These are phyloP conservation scores for Aspergillus proliferans DNA, from an alignment of 2,329 filamentous ascomycete species.

Conservation along the genomic window DNA sequence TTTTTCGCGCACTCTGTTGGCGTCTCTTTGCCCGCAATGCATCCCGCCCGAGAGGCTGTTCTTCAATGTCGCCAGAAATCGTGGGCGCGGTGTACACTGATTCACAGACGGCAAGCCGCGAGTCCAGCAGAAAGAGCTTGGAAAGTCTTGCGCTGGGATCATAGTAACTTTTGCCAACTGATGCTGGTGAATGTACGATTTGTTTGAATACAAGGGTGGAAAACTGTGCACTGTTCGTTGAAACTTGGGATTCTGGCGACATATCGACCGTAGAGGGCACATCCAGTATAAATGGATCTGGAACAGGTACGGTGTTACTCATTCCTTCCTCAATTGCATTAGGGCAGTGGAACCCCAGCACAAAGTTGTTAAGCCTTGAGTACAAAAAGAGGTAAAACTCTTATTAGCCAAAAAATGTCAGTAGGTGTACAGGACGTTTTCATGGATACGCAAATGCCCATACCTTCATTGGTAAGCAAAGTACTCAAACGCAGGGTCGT, in stretches of 20 bases:
- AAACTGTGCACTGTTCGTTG: conserved; percentile 12
- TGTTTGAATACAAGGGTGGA: conserved; percentile 30
- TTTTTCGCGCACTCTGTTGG: conserved; percentile 6
- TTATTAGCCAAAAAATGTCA: conserved; percentile 14
- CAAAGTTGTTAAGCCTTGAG: conserved; percentile 32
- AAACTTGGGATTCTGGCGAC: conserved; percentile 5
- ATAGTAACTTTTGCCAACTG: conserved; percentile 11
- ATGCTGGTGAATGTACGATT: conserved; percentile 18
- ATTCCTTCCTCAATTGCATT: conserved; percentile 14
- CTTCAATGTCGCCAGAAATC: conserved; percentile 6
- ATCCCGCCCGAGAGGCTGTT: conserved; percentile 8
- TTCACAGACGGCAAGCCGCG: conserved; percentile 29
- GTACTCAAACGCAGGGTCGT: conserved; percentile 41
- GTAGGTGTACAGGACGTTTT: not conserved
- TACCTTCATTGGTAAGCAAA: conserved; percentile 29
- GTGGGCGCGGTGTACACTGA: conserved; percentile 22
- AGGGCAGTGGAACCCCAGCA: conserved; percentile 27
- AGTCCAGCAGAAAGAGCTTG: conserved; percentile 32
- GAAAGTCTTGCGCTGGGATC: conserved; percentile 21
- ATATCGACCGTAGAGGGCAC: conserved; percentile 15
- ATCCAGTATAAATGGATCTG: conserved; percentile 30
- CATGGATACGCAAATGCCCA: conserved; percentile 1
- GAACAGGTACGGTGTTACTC: conserved; percentile 15
- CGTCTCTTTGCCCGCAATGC: conserved; percentile 19
- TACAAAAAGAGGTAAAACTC: conserved; percentile 35